Percentiles rank a stretch among this genome's conserved stretches.
phyloP scores from a whole-genome alignment of 108 stramenopile genomes.

The Cylindrotheca closterium region DNA sequence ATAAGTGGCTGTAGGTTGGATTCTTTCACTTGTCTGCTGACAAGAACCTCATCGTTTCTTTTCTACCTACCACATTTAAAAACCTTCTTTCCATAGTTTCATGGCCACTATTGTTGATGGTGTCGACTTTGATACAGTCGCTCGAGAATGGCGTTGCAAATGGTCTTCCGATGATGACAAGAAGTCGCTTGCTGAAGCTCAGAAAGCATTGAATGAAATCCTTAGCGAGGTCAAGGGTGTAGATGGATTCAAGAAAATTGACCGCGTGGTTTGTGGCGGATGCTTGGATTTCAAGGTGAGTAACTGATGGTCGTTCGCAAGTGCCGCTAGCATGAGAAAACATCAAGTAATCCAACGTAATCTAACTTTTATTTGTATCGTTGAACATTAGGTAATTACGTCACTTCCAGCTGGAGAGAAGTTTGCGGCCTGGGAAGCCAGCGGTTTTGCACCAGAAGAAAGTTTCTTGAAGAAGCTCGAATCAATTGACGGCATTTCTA shows the following conservation, averaged over 20 bases:
- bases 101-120: conserved; percentile 61
- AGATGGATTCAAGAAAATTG: conserved; percentile 52
- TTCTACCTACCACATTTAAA: too few relatives aligned
- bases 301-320: background rate
- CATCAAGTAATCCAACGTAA: background rate
- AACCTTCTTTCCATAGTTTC: conserved; percentile 3
- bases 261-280: conserved; percentile 83
- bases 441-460: conserved; percentile 56
- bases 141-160: conserved; percentile 83
- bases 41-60: too few relatives aligned
- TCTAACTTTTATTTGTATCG: background rate
- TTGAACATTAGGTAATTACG: conserved; percentile 13
- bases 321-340: background rate
- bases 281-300: conserved; percentile 60
- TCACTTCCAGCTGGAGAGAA: conserved; percentile 35
- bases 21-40: too few relatives aligned
- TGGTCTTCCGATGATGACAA: conserved; percentile 59
- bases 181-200: conserved; percentile 60
- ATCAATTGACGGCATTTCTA: conserved; percentile 81
- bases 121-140: conserved; percentile 72
- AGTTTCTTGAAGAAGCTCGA: conserved; percentile 68
- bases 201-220: conserved; percentile 54
- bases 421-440: conserved; percentile 54
- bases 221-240: conserved; percentile 56
- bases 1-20: too few relatives aligned